Percentiles rank a stretch among this genome's conserved stretches.
phyloP scores from a whole-genome alignment of 768 basidiomycete species.

The Russula lepida region DNA sequence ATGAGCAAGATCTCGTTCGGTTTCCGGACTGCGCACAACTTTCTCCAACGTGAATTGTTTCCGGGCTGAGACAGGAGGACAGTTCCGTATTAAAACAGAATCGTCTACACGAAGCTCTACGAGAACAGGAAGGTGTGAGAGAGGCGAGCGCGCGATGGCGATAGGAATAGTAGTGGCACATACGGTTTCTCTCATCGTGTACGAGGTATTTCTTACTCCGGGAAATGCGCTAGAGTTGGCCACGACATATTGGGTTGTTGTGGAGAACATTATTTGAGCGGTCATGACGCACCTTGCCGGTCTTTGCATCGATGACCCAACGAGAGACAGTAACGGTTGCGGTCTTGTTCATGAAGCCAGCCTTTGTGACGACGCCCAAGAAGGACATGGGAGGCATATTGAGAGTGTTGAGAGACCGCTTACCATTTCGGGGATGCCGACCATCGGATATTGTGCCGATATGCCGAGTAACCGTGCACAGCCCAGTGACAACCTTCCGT shows the following conservation, averaged over 20 bases:
- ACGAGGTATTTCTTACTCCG: constrained; percentile 70
- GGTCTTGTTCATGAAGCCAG: constrained; percentile 77
- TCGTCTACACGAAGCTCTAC: constrained; percentile 61
- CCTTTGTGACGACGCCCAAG: constrained; percentile 68
- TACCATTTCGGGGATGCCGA: not conserved
- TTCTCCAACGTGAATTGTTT: constrained; percentile 70
- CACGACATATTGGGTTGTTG: constrained; percentile 5
- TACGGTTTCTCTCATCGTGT: constrained; percentile 68
- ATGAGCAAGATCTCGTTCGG: constrained; percentile 29
- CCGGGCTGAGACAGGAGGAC: constrained; percentile 68
- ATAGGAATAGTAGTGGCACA: constrained; percentile 24
- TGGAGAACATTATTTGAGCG: not conserved
- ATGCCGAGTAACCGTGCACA: constrained; percentile 1
- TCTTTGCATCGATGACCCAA: constrained; percentile 59
- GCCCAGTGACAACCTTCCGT: not conserved
- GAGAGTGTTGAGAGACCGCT: not conserved
- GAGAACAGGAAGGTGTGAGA: not conserved
- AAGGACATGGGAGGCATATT: constrained; percentile 74
- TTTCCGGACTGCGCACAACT: constrained; percentile 60
- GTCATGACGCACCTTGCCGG: constrained; percentile 55
- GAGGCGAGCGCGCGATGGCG: constrained; percentile 9
- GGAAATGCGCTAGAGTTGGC: constrained; percentile 48
- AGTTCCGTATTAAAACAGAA: constrained; percentile 70
- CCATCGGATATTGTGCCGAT: not conserved
- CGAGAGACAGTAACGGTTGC: constrained; percentile 77